Percentiles rank a stretch among this genome's conserved stretches.
Conservation (phyloP, 345 rosid species). For the Noccaea bulbosa region DNA sequence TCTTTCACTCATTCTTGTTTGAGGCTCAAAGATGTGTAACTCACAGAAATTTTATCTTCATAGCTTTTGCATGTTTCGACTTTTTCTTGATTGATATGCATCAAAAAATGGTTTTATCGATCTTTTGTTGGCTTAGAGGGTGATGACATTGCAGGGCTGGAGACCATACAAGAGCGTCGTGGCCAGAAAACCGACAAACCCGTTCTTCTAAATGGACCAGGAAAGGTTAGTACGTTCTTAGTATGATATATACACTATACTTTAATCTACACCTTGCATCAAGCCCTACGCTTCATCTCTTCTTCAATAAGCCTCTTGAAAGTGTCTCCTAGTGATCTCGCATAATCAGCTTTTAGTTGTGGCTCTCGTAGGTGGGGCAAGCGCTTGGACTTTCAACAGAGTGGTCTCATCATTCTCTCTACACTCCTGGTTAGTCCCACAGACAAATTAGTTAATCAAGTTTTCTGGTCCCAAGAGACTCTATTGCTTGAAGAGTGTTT, state of each 20-base stretch:
- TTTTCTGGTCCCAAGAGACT: background rate
- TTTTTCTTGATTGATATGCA: slow-evolving; percentile 1
- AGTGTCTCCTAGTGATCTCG: background rate
- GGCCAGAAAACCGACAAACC: slow-evolving; percentile 80
- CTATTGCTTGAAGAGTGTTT: background rate
- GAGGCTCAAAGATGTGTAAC: background rate
- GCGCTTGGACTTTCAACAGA: slow-evolving; percentile 88
- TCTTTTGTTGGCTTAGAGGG: slow-evolving; percentile 16
- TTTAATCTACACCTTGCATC: slow-evolving; percentile 2
- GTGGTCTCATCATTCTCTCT: slow-evolving; percentile 90
- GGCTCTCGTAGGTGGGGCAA: slow-evolving; percentile 71
- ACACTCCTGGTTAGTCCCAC: slow-evolving; percentile 63
- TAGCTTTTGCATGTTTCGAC: slow-evolving; percentile 2
- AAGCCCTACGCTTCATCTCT: background rate
- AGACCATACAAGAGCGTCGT: slow-evolving; percentile 85
- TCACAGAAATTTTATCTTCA: background rate
- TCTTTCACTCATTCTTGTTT: background rate
- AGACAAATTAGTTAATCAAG: slow-evolving; percentile 6
- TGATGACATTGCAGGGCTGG: slow-evolving; percentile 62
- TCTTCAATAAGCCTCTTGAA: background rate
- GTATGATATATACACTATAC: slow-evolving; percentile 17
- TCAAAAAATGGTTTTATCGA: background rate
- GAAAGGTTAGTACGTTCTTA: slow-evolving; percentile 70
- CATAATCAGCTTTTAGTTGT: slow-evolving; percentile 9
- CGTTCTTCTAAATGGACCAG: slow-evolving; percentile 83